Base-by-base conservation (phyloP, 1,139 yeast genomes). In the Protomyces pachydermus region DNA sequence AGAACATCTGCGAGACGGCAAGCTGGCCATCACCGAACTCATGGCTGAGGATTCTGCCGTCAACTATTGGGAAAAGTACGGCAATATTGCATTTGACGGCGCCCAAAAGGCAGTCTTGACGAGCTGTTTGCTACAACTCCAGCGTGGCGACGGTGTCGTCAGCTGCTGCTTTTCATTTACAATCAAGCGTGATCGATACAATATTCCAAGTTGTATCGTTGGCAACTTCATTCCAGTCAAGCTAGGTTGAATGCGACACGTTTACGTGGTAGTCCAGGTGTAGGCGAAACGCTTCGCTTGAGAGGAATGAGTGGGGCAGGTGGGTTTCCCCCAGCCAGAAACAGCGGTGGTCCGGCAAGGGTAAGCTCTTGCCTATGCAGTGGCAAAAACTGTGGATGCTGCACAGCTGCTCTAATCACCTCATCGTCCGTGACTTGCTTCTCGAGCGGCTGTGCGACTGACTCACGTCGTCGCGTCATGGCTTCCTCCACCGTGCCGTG, bases 1-100 rank as follows among this genome's bases (percentile, higher is more conserved):
- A 1, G 97, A 91, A 72, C 97, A 91, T 73, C 78, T 93, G 71
- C 85, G 95, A 69, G 97, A 93, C 74, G 98, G 98, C 20, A 88
- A 87, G 71, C 77, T 91, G 70, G 95, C 98, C 1, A 90, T 93
- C 55, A 91, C 91, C 74, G 98, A 93, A 76, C 78, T 93, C 67
- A 88, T 93, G 97, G 87, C 93, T 66, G 98, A 91, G 74, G 97
- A 91, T 71, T 88, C 96, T 72, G 96, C 97, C 6, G 98, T 93
- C n/a, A 91, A 90, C 71, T 91, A 91, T 73, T 93, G 98, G 98
- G 98, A 93, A 73, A 91, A 91, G 74, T 93, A 91, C 71, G 97
- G 97, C 9, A 91, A 96, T 10, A 89, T 91, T 73, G 98, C 98
- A 1, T 91, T 93, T 75, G 97, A 91, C 71, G 88, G 91, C 69